Evolutionary conservation across 225 moss, liverwort and hornwort genomes (phyloP).

Genomic region (Sphagnum tenellum): DNA sequence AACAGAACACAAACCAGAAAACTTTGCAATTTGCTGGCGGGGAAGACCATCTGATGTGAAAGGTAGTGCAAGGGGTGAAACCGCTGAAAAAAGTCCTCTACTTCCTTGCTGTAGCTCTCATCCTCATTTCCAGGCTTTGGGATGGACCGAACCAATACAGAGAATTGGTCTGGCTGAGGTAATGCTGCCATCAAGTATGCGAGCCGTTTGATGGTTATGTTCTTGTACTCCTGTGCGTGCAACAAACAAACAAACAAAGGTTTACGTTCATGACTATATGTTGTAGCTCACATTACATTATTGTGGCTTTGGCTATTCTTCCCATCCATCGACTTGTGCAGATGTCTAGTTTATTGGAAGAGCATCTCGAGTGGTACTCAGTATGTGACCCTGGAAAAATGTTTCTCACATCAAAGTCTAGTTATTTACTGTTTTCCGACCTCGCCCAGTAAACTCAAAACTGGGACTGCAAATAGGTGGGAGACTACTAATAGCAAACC

Average conservation of each 20-base stretch:
- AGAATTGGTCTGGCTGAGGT: slow-evolving; percentile 90
- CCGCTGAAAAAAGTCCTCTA: slow-evolving; percentile 64
- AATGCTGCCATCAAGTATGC: slow-evolving; percentile 35
- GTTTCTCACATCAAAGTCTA: no score
- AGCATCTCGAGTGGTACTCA: no score
- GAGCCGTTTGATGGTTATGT: slow-evolving; percentile 49
- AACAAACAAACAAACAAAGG: background rate
- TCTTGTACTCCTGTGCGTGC: slow-evolving; percentile 56
- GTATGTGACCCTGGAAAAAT: no score
- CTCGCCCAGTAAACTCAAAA: no score
- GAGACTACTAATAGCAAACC: no score
- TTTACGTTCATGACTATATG: no score
- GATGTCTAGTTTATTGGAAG: no score
- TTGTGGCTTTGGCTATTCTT: no score
- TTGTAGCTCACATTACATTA: background rate
- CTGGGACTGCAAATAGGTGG: no score
- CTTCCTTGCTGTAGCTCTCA: slow-evolving; percentile 48
- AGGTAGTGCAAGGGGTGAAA: slow-evolving; percentile 67
- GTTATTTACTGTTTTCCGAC: no score
- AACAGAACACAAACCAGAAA: slow-evolving; percentile 36
- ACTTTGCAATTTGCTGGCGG: slow-evolving; percentile 40
- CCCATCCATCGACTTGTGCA: no score
- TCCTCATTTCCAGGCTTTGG: slow-evolving; percentile 45
- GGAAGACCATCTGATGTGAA: slow-evolving; percentile 77
- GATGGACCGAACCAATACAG: slow-evolving; percentile 71